Percentiles rank a stretch among this genome's conserved stretches.
These are phyloP conservation scores for Trifolium subterraneum DNA, from an alignment of 306 rosid species.

Conservation along the genomic window DNA sequence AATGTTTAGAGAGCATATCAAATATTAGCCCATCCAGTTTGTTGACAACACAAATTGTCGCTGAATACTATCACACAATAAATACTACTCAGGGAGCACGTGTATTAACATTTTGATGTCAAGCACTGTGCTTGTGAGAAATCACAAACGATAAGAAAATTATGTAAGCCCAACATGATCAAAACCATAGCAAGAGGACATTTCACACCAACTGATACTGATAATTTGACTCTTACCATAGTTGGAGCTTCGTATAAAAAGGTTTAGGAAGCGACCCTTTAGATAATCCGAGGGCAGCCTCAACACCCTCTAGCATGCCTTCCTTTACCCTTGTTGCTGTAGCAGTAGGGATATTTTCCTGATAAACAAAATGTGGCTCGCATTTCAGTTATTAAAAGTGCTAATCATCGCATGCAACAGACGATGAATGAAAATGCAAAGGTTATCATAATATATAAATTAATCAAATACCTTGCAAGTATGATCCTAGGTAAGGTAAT, in stretches of 20 bases:
- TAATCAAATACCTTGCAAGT: constrained; percentile 29
- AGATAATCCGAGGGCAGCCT: constrained; percentile 76
- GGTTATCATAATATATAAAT: constrained; percentile 14
- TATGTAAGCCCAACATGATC: constrained; percentile 9
- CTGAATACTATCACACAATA: constrained; percentile 17
- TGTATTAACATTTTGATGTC: constrained; percentile 18
- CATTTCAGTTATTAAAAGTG: constrained; percentile 22
- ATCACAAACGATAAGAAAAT: constrained; percentile 17
- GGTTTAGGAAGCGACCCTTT: constrained; percentile 79
- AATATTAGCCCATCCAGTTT: background rate
- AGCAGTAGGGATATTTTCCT: constrained; percentile 87
- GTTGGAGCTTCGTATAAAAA: constrained; percentile 67
- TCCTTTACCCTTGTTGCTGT: constrained; percentile 72
- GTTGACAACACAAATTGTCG: constrained; percentile 14
- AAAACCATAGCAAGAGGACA: constrained; percentile 21
- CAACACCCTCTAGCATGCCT: constrained; percentile 85
- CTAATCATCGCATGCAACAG: constrained; percentile 1
- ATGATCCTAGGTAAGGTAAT: background rate
- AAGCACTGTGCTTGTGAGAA: constrained; percentile 14
- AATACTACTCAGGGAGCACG: constrained; percentile 9
- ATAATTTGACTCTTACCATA: constrained; percentile 62
- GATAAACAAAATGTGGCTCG: constrained; percentile 29
- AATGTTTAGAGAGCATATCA: background rate
- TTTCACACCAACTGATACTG: constrained; percentile 31
- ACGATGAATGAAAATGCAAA: constrained; percentile 8